Evolutionary conservation across 352 stramenopile species (phyloP).

Genomic region (Ophiocytium majus): DNA sequence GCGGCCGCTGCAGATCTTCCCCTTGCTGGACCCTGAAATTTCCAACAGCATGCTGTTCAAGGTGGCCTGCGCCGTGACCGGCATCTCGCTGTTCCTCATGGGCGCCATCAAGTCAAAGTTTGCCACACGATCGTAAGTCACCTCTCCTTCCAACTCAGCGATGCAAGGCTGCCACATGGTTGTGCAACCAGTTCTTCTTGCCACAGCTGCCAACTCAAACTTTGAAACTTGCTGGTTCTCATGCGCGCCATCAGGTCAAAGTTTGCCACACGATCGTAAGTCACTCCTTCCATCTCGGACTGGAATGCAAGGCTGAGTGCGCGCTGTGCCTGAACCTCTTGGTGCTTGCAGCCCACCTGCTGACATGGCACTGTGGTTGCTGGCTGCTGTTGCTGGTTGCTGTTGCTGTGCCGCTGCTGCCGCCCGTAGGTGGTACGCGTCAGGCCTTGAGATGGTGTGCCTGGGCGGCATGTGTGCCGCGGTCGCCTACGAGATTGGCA

Average conservation of each 20-base stretch:
- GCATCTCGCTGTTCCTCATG: conserved; percentile 79
- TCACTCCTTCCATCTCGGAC: not conserved
- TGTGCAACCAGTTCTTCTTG: no score
- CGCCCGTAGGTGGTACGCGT: conserved; percentile 36
- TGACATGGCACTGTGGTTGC: no score
- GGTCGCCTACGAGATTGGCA: conserved; percentile 55
- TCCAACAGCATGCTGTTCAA: conserved; percentile 62
- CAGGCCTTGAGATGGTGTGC: conserved; percentile 53
- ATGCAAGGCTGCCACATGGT: no score
- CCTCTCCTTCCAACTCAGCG: not conserved
- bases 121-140: conserved; percentile 34
- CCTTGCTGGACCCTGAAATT: conserved; percentile 42
- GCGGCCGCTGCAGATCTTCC: conserved; percentile 37
- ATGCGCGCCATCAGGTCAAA: conserved; percentile 76
- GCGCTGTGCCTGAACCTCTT: no score
- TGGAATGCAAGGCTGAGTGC: no score
- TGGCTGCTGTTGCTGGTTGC: not conserved
- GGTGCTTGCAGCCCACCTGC: no score
- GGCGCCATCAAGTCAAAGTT: conserved; percentile 73
- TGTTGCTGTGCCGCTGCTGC: not conserved
- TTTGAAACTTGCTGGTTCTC: conserved; percentile 80
- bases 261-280: conserved; percentile 45
- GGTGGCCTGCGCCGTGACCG: conserved; percentile 77
- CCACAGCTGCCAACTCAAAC: no score
- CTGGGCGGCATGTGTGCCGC: conserved; percentile 52